Conservation (phyloP, 2,329 filamentous ascomycete species). For the Neophaeococcomyces mojaviensis region DNA sequence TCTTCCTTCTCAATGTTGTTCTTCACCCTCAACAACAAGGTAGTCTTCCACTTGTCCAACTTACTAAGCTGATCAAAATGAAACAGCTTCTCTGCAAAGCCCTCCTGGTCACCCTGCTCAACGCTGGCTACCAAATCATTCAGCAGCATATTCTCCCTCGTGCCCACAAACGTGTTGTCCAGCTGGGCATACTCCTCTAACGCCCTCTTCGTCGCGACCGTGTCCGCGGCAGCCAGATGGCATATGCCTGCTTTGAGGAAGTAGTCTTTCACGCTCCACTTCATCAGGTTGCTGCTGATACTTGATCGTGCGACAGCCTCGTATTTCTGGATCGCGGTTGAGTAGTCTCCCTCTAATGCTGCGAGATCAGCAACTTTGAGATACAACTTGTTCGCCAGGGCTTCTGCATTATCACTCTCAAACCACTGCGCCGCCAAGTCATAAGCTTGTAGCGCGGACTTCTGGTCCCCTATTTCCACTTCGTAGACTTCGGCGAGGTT, state of each 20-base stretch:
- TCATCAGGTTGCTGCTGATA: slow-evolving; percentile 86
- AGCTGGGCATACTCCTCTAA: slow-evolving; percentile 74
- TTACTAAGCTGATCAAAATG: slow-evolving; percentile 88
- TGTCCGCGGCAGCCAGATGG: slow-evolving; percentile 68
- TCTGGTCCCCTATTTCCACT: slow-evolving; percentile 67
- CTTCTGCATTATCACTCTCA: slow-evolving; percentile 74
- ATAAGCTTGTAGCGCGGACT: slow-evolving; percentile 73
- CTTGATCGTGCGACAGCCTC: slow-evolving; percentile 73
- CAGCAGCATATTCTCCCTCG: slow-evolving; percentile 75
- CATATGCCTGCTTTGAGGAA: slow-evolving; percentile 91
- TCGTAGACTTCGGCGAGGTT: slow-evolving; percentile 81
- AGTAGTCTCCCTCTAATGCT: slow-evolving; percentile 75
- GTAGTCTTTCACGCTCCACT: slow-evolving; percentile 91
- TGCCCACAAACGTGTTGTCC: slow-evolving; percentile 67
- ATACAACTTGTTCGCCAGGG: slow-evolving; percentile 88
- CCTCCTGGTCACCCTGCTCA: slow-evolving; percentile 70
- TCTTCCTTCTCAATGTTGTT: slow-evolving; percentile 65
- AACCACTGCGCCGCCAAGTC: slow-evolving; percentile 84
- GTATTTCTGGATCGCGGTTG: slow-evolving; percentile 71
- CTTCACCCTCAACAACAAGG: slow-evolving; percentile 74
- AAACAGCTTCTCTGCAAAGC: slow-evolving; percentile 78
- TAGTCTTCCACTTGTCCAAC: slow-evolving; percentile 96
- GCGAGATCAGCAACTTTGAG: slow-evolving; percentile 86
- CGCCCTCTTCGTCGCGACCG: slow-evolving; percentile 70
- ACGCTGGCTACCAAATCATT: slow-evolving; percentile 68